These are phyloP conservation scores for Amborella trichopoda DNA, from an alignment of 164 flowering plant genomes.

Conservation along the genomic window DNA sequence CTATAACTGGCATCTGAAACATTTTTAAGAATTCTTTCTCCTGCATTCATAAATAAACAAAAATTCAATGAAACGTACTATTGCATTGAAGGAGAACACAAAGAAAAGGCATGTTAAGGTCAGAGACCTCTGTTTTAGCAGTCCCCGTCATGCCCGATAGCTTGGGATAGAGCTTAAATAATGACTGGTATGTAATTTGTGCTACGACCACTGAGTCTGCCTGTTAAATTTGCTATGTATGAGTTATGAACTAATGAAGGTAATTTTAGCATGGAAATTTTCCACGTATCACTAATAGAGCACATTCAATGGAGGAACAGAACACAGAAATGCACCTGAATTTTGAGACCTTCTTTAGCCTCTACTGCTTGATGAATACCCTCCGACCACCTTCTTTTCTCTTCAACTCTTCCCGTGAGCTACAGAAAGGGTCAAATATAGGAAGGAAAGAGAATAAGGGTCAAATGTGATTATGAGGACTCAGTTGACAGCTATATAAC, in stretches of 20 bases:
- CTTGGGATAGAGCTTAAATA: constrained; percentile 95
- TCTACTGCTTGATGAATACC: constrained; percentile 98
- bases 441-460: too few relatives aligned
- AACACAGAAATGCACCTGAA: constrained; percentile 45
- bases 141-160: constrained; percentile 99
- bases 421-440: too few relatives aligned
- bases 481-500: too few relatives aligned
- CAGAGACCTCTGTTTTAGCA: constrained; percentile 89
- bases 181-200: constrained; percentile 93
- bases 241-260: too few relatives aligned
- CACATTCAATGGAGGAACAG: too few relatives aligned
- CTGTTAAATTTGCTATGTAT: too few relatives aligned
- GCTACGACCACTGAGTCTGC: constrained; percentile 95
- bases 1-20: constrained; percentile 96
- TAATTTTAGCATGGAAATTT: too few relatives aligned
- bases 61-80: neutral
- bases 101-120: too few relatives aligned
- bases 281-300: too few relatives aligned
- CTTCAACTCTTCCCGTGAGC: constrained; percentile 98
- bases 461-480: too few relatives aligned
- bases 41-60: constrained; percentile 22
- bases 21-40: constrained; percentile 94
- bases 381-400: constrained; percentile 95
- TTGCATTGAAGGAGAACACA: too few relatives aligned
- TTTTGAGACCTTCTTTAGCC: constrained; percentile 90